A percentile compares a stretch with the other conserved stretches of the same genome.
phyloP scores from a whole-genome alignment of 139 green algal genomes.

The Micractinium conductrix region DNA sequence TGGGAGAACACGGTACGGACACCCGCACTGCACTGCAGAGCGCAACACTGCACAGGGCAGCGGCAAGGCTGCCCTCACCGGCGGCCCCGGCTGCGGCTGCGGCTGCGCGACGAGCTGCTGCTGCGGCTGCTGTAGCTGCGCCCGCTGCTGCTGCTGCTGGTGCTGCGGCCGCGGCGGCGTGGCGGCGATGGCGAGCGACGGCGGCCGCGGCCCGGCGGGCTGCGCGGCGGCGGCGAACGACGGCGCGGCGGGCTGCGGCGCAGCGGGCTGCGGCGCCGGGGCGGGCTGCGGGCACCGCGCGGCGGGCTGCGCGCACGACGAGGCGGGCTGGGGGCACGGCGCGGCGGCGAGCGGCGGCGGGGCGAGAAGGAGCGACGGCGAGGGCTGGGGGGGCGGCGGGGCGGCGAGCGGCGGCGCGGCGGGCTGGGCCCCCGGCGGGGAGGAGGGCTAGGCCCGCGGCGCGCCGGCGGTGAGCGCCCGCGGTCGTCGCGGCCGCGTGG shows the following conservation, averaged over 20 bases:
- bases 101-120: background rate
- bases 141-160: slow-evolving; percentile 25
- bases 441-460: background rate
- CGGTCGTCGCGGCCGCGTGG: background rate
- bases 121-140: slow-evolving; percentile 17
- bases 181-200: slow-evolving; percentile 9
- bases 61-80: background rate
- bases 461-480: slow-evolving; percentile 5
- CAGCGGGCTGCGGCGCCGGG: slow-evolving; percentile 9
- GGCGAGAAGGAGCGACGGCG: background rate
- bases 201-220: background rate
- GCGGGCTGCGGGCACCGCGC: background rate
- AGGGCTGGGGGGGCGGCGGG: background rate
- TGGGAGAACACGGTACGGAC: background rate
- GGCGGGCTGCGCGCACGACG: background rate
- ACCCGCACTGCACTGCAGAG: too few species aligned
- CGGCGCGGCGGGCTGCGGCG: background rate
- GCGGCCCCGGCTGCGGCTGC: slow-evolving; percentile 4
- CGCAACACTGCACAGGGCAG: background rate
- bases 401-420: background rate
- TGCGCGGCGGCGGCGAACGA: background rate
- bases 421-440: background rate
- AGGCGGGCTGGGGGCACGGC: background rate
- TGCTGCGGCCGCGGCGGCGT: slow-evolving; percentile 12
- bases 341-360: slow-evolving; percentile 1